phyloP scores from a whole-genome alignment of 371 early-diverging fungal species.

The Umbelopsis sp. region DNA sequence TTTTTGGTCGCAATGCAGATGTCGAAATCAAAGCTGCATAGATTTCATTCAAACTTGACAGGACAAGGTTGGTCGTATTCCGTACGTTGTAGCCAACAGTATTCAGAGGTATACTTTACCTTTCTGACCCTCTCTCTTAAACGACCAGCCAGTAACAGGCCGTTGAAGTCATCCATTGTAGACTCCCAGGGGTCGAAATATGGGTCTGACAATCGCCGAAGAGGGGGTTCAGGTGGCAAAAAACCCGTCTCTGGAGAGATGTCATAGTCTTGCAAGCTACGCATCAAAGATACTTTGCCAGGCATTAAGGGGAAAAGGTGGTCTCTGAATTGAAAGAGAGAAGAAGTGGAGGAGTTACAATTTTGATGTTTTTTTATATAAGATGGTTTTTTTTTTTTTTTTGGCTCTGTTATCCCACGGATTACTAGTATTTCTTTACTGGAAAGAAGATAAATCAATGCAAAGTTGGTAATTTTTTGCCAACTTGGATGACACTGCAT shows the following conservation, averaged over 20 bases:
- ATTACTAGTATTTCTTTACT: too few relatives aligned
- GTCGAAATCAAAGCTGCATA: background rate
- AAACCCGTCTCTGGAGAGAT: slow-evolving; percentile 88
- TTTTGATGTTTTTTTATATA: slow-evolving; percentile 1
- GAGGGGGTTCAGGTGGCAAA: slow-evolving; percentile 77
- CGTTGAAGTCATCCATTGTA: slow-evolving; percentile 78
- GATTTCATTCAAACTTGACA: background rate
- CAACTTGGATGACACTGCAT: background rate
- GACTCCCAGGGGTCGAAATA: slow-evolving; percentile 92
- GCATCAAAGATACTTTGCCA: slow-evolving; percentile 29
- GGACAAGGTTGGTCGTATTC: too few relatives aligned
- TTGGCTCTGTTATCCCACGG: background rate
- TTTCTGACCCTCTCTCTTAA: slow-evolving; percentile 72
- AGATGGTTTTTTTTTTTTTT: background rate
- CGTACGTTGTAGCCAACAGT: too few relatives aligned
- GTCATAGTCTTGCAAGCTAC: slow-evolving; percentile 77
- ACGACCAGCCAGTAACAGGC: slow-evolving; percentile 76
- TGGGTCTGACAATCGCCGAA: slow-evolving; percentile 68
- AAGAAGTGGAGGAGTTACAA: slow-evolving; percentile 8
- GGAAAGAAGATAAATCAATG: too few relatives aligned
- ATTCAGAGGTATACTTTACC: slow-evolving; percentile 43
- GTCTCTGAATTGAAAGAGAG: background rate
- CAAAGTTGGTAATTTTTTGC: too few relatives aligned
- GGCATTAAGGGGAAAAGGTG: background rate
- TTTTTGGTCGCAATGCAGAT: too few relatives aligned